Evolutionary conservation across 805 yeast genomes (phyloP).

Genomic region (Wickerhamomyces mucosus): DNA sequence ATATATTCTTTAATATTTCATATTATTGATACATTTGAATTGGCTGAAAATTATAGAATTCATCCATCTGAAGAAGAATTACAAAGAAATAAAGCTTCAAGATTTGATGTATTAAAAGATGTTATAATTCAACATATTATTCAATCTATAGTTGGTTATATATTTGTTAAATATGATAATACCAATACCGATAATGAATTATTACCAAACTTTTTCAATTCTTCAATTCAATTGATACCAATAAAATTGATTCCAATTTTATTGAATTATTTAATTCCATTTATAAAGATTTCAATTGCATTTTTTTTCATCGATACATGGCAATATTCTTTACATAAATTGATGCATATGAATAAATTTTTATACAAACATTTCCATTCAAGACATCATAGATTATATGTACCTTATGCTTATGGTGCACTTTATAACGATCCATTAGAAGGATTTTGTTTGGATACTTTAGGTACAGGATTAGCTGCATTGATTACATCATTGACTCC

Average conservation of each 20-base stretch:
- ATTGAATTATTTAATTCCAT: constrained; percentile 24
- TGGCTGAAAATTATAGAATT: constrained; percentile 78
- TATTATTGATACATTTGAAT: constrained; percentile 58
- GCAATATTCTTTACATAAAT: constrained; percentile 87
- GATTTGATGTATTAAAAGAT: constrained; percentile 63
- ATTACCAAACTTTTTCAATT: constrained; percentile 35
- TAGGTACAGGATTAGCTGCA: constrained; percentile 84
- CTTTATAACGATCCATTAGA: constrained; percentile 89
- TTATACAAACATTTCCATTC: constrained; percentile 83
- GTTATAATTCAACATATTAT: constrained; percentile 79
- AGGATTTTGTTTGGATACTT: constrained; percentile 85
- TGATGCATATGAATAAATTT: constrained; percentile 75
- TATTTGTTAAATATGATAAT: constrained; percentile 48
- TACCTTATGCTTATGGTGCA: constrained; percentile 96
- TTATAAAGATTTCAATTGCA: constrained; percentile 47
- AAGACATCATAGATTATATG: constrained; percentile 87
- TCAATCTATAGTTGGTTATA: constrained; percentile 65
- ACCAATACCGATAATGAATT: constrained; percentile 45
- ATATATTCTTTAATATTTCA: constrained; percentile 62
- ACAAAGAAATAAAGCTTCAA: constrained; percentile 64
- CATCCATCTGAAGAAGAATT: constrained; percentile 86
- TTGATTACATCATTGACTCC: constrained; percentile 54
- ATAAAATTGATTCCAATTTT: neutral
- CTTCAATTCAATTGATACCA: constrained; percentile 7
- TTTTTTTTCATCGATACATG: constrained; percentile 81